Conservation (phyloP, 2,329 filamentous ascomycete species). For the Talaromyces amestolkiae region DNA sequence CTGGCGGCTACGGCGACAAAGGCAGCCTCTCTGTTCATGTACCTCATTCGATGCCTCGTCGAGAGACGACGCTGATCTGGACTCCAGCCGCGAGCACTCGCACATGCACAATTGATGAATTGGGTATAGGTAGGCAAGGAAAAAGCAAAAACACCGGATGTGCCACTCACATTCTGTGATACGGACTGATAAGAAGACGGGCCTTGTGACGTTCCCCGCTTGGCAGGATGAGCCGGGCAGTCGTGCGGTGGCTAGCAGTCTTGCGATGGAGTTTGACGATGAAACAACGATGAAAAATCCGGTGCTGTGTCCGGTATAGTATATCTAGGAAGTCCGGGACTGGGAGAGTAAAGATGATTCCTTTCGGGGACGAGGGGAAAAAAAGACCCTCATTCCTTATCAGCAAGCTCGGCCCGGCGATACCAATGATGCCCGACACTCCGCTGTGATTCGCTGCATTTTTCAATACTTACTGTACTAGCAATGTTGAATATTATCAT, state of each 20-base stretch:
- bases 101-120: conserved; percentile 1
- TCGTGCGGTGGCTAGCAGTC: neutral
- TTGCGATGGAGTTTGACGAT: neutral
- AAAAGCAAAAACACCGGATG: conserved; percentile 13
- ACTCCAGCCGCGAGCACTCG: conserved; percentile 8
- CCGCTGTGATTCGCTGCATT: conserved; percentile 4
- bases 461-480: neutral
- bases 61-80: conserved; percentile 5
- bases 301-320: neutral
- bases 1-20: conserved; percentile 19
- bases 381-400: conserved; percentile 6
- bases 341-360: neutral
- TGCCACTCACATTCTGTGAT: conserved; percentile 18
- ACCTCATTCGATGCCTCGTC: conserved; percentile 15
- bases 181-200: conserved; percentile 13
- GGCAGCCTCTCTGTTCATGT: neutral
- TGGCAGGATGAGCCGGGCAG: neutral
- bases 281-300: neutral
- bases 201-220: conserved; percentile 18
- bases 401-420: conserved; percentile 8
- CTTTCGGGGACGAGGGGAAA: neutral
- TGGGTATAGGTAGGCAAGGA: conserved; percentile 11
- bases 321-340: neutral
- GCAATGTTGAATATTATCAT: no score
- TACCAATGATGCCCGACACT: neutral